Conservation (phyloP, 2,329 filamentous ascomycete species). For the Trichoderma oligosporum region DNA sequence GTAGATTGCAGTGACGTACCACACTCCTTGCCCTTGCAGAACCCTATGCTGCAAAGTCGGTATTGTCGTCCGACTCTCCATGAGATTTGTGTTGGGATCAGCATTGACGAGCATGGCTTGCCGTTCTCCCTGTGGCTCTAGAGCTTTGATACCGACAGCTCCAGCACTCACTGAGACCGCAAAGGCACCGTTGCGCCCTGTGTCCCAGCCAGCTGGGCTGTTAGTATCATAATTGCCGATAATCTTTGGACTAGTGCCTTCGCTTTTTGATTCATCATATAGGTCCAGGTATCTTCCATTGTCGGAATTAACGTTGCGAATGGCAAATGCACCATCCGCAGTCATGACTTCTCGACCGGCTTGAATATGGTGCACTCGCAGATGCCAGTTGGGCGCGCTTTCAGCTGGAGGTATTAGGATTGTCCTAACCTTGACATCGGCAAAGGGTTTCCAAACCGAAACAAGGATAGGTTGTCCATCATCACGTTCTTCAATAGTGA, state of each 20-base stretch:
- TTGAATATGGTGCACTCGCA: conserved; percentile 60
- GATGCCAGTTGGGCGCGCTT: conserved; percentile 63
- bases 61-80: conserved; percentile 68
- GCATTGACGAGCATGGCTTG: conserved; percentile 66
- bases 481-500: conserved; percentile 55
- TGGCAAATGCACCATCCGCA: conserved; percentile 72
- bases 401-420: conserved; percentile 60
- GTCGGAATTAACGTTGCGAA: conserved; percentile 50
- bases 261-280: conserved; percentile 43
- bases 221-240: conserved; percentile 59
- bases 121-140: conserved; percentile 45
- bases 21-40: conserved; percentile 52
- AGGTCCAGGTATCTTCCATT: conserved; percentile 49
- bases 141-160: conserved; percentile 54
- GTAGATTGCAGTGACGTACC: conserved; percentile 70
- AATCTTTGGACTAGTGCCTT: conserved; percentile 53
- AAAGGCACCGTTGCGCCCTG: conserved; percentile 51
- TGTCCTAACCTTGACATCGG: conserved; percentile 61
- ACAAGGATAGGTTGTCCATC: conserved; percentile 57
- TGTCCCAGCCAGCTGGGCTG: conserved; percentile 51
- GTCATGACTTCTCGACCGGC: conserved; percentile 62
- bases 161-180: conserved; percentile 49
- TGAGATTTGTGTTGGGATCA: conserved; percentile 74
- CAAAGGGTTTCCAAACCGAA: conserved; percentile 67
- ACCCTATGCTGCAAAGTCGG: conserved; percentile 65